Conservation (phyloP, 202 grass and related monocot species). For the Tripidium arundinaceum region DNA sequence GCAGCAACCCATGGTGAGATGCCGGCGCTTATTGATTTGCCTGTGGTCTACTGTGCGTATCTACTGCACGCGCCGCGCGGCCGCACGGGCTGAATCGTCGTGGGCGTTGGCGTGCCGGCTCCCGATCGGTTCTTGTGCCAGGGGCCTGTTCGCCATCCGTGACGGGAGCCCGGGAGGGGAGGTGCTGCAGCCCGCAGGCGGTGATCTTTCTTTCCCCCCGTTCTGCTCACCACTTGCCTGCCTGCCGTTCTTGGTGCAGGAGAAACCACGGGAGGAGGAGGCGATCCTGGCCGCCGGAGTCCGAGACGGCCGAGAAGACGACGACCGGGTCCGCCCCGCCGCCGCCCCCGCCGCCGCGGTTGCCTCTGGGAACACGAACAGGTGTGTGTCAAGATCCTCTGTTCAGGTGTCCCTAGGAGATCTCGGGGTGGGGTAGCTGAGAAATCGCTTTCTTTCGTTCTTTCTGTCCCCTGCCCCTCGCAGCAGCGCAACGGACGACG, state of each 20-base stretch:
- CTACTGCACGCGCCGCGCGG: not conserved
- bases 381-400: constrained; percentile 7
- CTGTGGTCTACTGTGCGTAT: not conserved
- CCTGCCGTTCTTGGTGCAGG: constrained; percentile 5
- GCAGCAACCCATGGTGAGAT: constrained; percentile 16
- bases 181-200: not conserved
- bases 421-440: not conserved
- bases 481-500: no score
- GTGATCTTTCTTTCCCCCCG: not conserved
- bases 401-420: not conserved
- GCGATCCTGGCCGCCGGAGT: not conserved
- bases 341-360: not conserved
- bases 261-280: not conserved
- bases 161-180: not conserved
- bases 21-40: no score
- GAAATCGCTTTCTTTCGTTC: not conserved
- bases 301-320: not conserved
- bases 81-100: no score
- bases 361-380: not conserved
- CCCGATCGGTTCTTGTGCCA: not conserved
- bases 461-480: not conserved
- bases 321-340: not conserved
- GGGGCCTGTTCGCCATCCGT: not conserved
- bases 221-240: not conserved
- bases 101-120: not conserved